phyloP scores from a whole-genome alignment of 257 asterid species.

The Rubia yunnanensis region DNA sequence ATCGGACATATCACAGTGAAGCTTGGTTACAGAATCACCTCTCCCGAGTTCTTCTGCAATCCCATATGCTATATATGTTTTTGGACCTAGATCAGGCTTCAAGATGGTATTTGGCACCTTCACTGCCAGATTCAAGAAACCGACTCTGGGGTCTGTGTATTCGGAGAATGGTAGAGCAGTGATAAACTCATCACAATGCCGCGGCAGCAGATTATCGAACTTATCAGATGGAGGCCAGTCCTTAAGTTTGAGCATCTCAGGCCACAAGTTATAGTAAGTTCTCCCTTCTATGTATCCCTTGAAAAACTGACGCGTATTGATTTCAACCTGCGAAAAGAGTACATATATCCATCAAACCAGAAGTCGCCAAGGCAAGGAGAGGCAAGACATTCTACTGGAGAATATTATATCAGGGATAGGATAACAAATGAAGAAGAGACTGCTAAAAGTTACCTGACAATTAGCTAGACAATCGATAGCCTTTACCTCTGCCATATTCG shows the following conservation, averaged over 20 bases:
- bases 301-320: conserved; percentile 58
- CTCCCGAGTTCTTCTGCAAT: conserved; percentile 64
- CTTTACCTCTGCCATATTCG: conserved; percentile 58
- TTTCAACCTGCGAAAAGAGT: conserved; percentile 46
- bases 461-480: conserved; percentile 85
- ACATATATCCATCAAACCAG: no score
- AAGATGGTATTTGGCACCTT: conserved; percentile 59
- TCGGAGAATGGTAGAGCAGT: conserved; percentile 83
- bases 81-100: conserved; percentile 94
- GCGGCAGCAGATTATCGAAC: conserved; percentile 80
- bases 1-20: conserved; percentile 94
- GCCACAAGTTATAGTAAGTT: conserved; percentile 65
- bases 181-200: conserved; percentile 88
- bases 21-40: conserved; percentile 97
- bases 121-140: conserved; percentile 74
- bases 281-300: conserved; percentile 76
- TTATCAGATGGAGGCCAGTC: conserved; percentile 96
- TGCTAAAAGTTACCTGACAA: conserved; percentile 57
- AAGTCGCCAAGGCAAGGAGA: no score
- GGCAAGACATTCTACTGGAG: neutral
- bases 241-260: conserved; percentile 96
- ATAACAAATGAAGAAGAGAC: conserved; percentile 4
- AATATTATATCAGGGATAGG: neutral
- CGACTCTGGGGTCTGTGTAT: conserved; percentile 74
- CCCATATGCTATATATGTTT: conserved; percentile 93